phyloP scores from a whole-genome alignment of 2,329 filamentous ascomycete genomes.

The Ramularia collo-cygni region DNA sequence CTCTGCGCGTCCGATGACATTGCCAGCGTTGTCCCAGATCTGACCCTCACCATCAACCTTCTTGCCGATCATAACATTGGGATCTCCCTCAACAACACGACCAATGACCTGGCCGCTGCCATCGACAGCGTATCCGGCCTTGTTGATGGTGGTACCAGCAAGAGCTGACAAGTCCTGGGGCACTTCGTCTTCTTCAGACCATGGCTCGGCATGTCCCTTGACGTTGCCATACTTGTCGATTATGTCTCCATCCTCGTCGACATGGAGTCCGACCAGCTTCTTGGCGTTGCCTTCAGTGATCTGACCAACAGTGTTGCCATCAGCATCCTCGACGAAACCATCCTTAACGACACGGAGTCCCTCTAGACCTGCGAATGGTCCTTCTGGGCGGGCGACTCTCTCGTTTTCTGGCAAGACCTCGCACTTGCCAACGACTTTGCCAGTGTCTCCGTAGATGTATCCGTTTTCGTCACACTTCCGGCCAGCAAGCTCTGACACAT shows the following conservation, averaged over 20 bases:
- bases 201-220: slow-evolving; percentile 53
- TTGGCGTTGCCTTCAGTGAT: slow-evolving; percentile 66
- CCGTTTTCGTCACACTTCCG: slow-evolving; percentile 51
- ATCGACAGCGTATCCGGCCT: slow-evolving; percentile 56
- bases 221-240: slow-evolving; percentile 65
- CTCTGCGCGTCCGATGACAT: slow-evolving; percentile 54
- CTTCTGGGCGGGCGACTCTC: slow-evolving; percentile 52
- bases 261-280: slow-evolving; percentile 62
- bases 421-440: slow-evolving; percentile 51
- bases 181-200: slow-evolving; percentile 44
- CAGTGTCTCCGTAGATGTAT: slow-evolving; percentile 50
- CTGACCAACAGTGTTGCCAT: slow-evolving; percentile 70
- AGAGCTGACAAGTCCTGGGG: slow-evolving; percentile 53
- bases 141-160: slow-evolving; percentile 57
- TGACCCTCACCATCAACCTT: slow-evolving; percentile 58
- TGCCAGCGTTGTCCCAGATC: slow-evolving; percentile 57
- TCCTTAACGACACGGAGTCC: slow-evolving; percentile 62
- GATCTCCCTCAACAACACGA: slow-evolving; percentile 51
- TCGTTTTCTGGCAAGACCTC: slow-evolving; percentile 53
- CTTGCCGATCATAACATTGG: slow-evolving; percentile 50
- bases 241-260: slow-evolving; percentile 79
- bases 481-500: slow-evolving; percentile 51
- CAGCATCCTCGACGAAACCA: slow-evolving; percentile 66
- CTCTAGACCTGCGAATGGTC: slow-evolving; percentile 62
- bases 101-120: slow-evolving; percentile 52